Conservation (phyloP, 148 eudicot species). For the Talinum fruticosum region DNA sequence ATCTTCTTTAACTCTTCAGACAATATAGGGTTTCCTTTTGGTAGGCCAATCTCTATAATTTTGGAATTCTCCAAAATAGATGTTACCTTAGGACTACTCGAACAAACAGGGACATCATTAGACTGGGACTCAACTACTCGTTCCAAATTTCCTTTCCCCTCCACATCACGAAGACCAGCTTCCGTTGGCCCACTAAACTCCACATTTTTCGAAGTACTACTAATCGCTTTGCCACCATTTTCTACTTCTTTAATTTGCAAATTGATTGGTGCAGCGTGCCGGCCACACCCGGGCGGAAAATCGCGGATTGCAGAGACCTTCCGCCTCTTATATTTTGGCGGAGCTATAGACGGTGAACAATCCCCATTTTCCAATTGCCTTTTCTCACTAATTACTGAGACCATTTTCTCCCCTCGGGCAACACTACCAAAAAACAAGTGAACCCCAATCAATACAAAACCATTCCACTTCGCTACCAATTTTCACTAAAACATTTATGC, state of each 20-base stretch:
- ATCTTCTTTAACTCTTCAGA: slow-evolving; percentile 1
- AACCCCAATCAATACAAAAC: slow-evolving; percentile 5
- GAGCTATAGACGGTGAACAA: slow-evolving; percentile 12
- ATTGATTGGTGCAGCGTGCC: slow-evolving; percentile 23
- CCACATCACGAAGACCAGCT: slow-evolving; percentile 16
- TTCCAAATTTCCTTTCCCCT: slow-evolving; percentile 22
- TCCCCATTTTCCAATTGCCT: slow-evolving; percentile 37
- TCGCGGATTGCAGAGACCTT: slow-evolving; percentile 54
- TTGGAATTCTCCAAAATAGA: slow-evolving; percentile 5
- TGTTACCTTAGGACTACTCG: not conserved
- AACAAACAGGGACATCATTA: slow-evolving; percentile 17
- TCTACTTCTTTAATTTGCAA: slow-evolving; percentile 12
- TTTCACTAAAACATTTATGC: not conserved
- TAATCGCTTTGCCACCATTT: slow-evolving; percentile 6
- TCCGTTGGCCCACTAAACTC: slow-evolving; percentile 13
- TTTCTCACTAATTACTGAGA: slow-evolving; percentile 31
- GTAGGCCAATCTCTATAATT: not conserved
- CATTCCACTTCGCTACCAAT: not conserved
- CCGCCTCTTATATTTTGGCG: slow-evolving; percentile 54
- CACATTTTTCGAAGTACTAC: not conserved
- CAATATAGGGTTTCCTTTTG: not conserved
- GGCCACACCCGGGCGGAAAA: slow-evolving; percentile 81
- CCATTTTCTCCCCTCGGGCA: slow-evolving; percentile 28
- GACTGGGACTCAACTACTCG: slow-evolving; percentile 20
- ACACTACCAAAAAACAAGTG: slow-evolving; percentile 8